A percentile compares a stretch with the other conserved stretches of the same genome.
Conservation (phyloP, 208 protist genomes). For the Wallacemonas rigidus region DNA sequence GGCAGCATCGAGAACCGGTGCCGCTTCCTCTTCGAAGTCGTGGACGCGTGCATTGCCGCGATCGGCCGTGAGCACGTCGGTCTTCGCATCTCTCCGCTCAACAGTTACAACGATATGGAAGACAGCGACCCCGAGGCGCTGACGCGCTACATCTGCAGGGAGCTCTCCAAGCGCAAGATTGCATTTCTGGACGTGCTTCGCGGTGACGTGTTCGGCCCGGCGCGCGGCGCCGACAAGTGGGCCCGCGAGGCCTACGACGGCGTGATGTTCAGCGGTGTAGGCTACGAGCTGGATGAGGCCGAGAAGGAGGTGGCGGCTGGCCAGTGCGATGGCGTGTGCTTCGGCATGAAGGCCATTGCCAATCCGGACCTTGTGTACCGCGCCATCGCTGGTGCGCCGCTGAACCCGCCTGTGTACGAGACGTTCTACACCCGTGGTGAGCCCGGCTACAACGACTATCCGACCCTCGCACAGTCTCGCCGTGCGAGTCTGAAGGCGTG, state of each 20-base stretch:
- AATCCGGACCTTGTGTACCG: slow-evolving; percentile 76
- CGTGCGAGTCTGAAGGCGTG: slow-evolving; percentile 3
- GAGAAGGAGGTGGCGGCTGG: slow-evolving; percentile 35
- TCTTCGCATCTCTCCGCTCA: slow-evolving; percentile 68
- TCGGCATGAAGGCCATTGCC: slow-evolving; percentile 55
- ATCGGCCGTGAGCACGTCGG: slow-evolving; percentile 46
- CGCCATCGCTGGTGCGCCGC: slow-evolving; percentile 25
- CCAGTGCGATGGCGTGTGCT: slow-evolving; percentile 54
- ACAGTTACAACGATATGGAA: slow-evolving; percentile 38
- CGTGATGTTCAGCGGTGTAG: slow-evolving; percentile 45
- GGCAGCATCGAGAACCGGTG: slow-evolving; percentile 79
- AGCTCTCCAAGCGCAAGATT: slow-evolving; percentile 50
- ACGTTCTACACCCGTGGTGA: slow-evolving; percentile 38
- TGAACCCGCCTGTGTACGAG: slow-evolving; percentile 32
- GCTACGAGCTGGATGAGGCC: slow-evolving; percentile 46
- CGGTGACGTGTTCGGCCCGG: slow-evolving; percentile 26
- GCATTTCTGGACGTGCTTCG: slow-evolving; percentile 51
- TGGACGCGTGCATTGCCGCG: slow-evolving; percentile 50
- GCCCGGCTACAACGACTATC: slow-evolving; percentile 53
- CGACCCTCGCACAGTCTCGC: slow-evolving; percentile 19
- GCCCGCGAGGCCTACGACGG: slow-evolving; percentile 46
- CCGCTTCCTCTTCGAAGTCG: slow-evolving; percentile 75
- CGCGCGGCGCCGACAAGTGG: slow-evolving; percentile 41
- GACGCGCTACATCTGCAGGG: slow-evolving; percentile 49
- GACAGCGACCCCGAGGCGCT: slow-evolving; percentile 45